Evolutionary conservation across 129 eudicot genomes (phyloP).

Genomic region (Flaveria bidentis): DNA sequence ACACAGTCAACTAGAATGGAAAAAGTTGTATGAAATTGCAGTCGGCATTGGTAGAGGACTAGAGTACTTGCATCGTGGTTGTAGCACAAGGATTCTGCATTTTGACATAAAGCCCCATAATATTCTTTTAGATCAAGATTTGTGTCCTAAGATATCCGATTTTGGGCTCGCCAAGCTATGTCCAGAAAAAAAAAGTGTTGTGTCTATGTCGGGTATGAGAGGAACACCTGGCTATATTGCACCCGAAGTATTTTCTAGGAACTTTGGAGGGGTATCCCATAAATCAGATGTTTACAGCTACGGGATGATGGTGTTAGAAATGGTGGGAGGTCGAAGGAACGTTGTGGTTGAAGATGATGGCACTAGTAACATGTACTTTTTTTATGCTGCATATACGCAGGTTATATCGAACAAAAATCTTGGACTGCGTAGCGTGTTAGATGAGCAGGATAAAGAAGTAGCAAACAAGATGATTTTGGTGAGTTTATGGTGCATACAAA

Average conservation of each 20-base stretch:
- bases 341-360: conserved; percentile 6
- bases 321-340: conserved; percentile 33
- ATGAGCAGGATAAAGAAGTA: conserved; percentile 14
- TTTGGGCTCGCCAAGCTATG: conserved; percentile 36
- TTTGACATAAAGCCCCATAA: conserved; percentile 39
- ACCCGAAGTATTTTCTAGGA: conserved; percentile 31
- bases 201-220: conserved; percentile 36
- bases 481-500: conserved; percentile 36
- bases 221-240: conserved; percentile 37
- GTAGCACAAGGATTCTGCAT: conserved; percentile 34
- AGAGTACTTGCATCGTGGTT: conserved; percentile 41
- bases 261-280: conserved; percentile 37
- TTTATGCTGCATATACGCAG: conserved; percentile 20
- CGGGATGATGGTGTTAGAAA: conserved; percentile 39
- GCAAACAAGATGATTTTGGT: conserved; percentile 29
- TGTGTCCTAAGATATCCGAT: conserved; percentile 38
- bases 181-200: conserved; percentile 24
- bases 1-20: conserved; percentile 20
- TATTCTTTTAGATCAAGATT: conserved; percentile 32
- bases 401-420: conserved; percentile 15
- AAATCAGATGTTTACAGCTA: conserved; percentile 37
- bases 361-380: conserved; percentile 12
- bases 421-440: background rate
- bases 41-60: conserved; percentile 34
- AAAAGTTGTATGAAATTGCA: conserved; percentile 25